Evolutionary conservation across 805 yeast species (phyloP), one percentile per base, ranked within the genome.

Genomic region (Wickerhamomyces alni): DNA sequence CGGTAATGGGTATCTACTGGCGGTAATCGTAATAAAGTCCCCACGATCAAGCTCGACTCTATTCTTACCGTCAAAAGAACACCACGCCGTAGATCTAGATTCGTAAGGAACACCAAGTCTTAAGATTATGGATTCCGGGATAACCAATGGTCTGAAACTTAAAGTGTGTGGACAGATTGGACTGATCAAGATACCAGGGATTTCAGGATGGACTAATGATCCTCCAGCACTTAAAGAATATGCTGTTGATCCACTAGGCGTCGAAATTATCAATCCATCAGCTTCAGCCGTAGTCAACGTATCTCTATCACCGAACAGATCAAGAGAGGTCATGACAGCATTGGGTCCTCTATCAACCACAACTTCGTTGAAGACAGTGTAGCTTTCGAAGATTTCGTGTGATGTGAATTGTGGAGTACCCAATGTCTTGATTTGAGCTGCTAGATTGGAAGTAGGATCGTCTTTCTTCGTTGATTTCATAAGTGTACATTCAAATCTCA

Each of bases 191-290:
- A 72, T 69, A 37, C 78, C 75, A 9, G 75, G 74, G 17, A 74
- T 74, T 44, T 66, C 64, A 2, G 80, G 80, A 47, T 74, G 78
- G 4, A 71, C 72, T 30, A 74, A 65, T 24, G 77, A 65, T 1
- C 80, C 80, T 13, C 80, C 80, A 8, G 76, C 67, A 35, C 74
- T 65, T 32, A 74, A 57, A 1, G 77, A 70, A 48, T 74, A 74
- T 2, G 80, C 80, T 0, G 80, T 74, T 4, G 82, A 75, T 0
- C 87, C 87, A 16, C 82, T 77, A 8, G 87, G 86, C 0, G 86
- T 76, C 3, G 82, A 69, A 33, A 77, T 71, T 11, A 77, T 76
- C 11, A 77, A 58, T 2, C 87, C 87, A 56, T 80, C 87, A 1
- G 83, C 84, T 15, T 77, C 78, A 17, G 81, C 76, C 3, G 81